Percentiles rank a stretch among this genome's conserved stretches.
phyloP scores from a whole-genome alignment of 495 filamentous ascomycete species.

The Astrocystis sublimbata region DNA sequence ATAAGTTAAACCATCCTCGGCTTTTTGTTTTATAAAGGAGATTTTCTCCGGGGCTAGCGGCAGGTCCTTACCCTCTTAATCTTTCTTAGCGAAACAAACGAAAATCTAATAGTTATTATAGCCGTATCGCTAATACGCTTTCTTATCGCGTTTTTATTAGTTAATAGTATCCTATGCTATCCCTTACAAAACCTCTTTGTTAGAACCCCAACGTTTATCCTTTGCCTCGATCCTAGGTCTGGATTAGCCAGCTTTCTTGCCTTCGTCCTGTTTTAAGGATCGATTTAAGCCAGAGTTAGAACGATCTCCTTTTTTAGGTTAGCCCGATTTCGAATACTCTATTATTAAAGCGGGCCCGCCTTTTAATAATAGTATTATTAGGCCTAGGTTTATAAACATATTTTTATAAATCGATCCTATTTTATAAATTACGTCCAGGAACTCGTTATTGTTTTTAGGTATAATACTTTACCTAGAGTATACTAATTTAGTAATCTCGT shows the following conservation, averaged over 20 bases:
- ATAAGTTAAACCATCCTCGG: too few species aligned
- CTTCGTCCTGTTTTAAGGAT: neutral
- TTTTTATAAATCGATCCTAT: neutral
- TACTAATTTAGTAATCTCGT: neutral
- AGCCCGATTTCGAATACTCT: neutral
- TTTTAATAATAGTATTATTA: neutral
- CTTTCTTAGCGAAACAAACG: too few species aligned
- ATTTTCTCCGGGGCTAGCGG: too few species aligned
- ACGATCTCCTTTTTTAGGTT: neutral
- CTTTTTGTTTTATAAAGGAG: too few species aligned
- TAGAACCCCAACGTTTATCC: too few species aligned
- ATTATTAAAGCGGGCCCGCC: neutral
- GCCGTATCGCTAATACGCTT: too few species aligned
- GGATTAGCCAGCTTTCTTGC: neutral
- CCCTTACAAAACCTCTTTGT: too few species aligned
- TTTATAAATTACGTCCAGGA: neutral
- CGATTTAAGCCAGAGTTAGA: too few species aligned
- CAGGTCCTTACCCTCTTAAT: too few species aligned
- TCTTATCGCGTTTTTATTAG: too few species aligned
- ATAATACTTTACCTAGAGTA: neutral
- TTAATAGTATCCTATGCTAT: too few species aligned
- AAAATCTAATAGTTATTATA: too few species aligned
- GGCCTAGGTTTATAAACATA: neutral
- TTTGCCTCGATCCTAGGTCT: neutral
- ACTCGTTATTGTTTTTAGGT: neutral